Base-by-base conservation (phyloP, 2,329 filamentous ascomycete species). In the Torrubiellomyces zombiae region DNA sequence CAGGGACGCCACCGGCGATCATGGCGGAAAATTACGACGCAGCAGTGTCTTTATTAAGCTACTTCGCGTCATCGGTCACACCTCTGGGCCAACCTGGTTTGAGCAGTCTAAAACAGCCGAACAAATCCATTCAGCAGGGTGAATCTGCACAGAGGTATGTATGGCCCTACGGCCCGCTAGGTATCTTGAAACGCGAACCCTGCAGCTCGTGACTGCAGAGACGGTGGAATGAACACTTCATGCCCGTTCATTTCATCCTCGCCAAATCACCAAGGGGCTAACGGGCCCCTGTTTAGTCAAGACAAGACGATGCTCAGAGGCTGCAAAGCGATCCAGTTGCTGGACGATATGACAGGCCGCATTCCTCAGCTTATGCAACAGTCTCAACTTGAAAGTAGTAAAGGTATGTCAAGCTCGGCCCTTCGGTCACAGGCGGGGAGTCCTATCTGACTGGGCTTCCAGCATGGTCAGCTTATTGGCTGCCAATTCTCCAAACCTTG, bases 401-500 rank as follows among this genome's bases (percentile, higher is more conserved):
- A 93, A 62, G 77, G 77, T 79, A 51, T 32, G 58, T 34, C 11
- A 13, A 14, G 9, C 9, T 2, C 5, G 7, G 9, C 16, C 13
- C 2, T 14, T n/a, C n/a, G n/a, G n/a, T n/a, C n/a, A n/a, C n/a
- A n/a, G n/a, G n/a, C n/a, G n/a, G n/a, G 14, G n/a, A 10, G 21
- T 12, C 9, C 15, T 11, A 9, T 18, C 28, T 35, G 14, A 35
- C 25, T n/a, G 12, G 13, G 10, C 7, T 9, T 3, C 8, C 34
- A 79, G 89, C 89, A 9, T 98, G 89, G 89, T 83, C 82, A 25
- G 82, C 89, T 7, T 98, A 98, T 48, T 98, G 89, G 89, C 75
- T 85, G 9, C 89, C 86, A 2, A 83, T 98, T 14, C 89, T 98
- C 51, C 72, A 82, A 38, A 79, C 82, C 5, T 57, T 98, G 11